Evolutionary conservation across 805 yeast genomes (phyloP).

Genomic region (Hagleromyces aurorensis): DNA sequence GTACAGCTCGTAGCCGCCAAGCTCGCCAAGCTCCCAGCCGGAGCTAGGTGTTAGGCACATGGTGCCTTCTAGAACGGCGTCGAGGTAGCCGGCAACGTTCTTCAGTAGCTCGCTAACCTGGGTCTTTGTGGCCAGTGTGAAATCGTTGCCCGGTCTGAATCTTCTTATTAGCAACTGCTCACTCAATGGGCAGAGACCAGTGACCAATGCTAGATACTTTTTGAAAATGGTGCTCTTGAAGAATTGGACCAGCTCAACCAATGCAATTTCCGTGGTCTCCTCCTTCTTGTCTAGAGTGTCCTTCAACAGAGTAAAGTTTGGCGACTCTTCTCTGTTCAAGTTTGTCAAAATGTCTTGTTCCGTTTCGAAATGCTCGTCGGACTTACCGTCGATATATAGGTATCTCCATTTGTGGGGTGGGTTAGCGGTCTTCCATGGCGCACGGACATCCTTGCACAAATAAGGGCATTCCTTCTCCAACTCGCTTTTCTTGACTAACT

Average conservation of each 20-base stretch:
- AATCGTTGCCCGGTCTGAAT: constrained; percentile 93
- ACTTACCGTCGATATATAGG: constrained; percentile 68
- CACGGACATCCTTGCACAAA: constrained; percentile 42
- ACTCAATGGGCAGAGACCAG: constrained; percentile 53
- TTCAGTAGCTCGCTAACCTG: constrained; percentile 35
- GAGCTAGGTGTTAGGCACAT: constrained; percentile 68
- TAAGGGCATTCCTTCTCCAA: constrained; percentile 55
- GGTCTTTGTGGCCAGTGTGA: constrained; percentile 70
- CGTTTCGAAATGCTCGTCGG: constrained; percentile 26
- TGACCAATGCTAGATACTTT: constrained; percentile 58
- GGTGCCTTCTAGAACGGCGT: constrained; percentile 67
- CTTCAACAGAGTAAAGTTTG: constrained; percentile 42
- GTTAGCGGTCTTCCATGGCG: constrained; percentile 84
- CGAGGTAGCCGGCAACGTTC: constrained; percentile 27
- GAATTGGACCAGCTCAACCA: constrained; percentile 50
- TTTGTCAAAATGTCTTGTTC: constrained; percentile 25
- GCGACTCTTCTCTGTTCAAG: constrained; percentile 41
- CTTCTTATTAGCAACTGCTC: constrained; percentile 71
- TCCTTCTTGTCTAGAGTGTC: constrained; percentile 14
- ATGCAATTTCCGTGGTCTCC: constrained; percentile 30
- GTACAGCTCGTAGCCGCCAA: constrained; percentile 90
- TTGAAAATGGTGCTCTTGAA: constrained; percentile 55
- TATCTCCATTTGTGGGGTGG: constrained; percentile 93
- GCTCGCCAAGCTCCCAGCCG: constrained; percentile 84
- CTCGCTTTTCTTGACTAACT: constrained; percentile 47